Evolutionary conservation across 257 asterid species (phyloP).

Genomic region (Primulina eburnea): DNA sequence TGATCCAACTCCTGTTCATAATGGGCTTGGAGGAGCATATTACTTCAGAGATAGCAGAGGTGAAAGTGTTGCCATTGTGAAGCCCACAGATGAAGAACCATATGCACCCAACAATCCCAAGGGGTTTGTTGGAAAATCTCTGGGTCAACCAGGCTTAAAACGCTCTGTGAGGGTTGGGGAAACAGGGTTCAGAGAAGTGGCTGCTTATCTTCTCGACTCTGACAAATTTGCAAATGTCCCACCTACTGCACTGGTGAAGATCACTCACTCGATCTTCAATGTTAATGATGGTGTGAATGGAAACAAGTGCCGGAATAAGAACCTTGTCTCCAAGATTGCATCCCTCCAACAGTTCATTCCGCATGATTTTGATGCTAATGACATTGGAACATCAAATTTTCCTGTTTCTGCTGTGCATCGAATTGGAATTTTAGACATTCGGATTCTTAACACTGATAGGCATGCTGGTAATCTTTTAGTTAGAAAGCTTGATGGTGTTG

Average conservation of each 20-base stretch:
- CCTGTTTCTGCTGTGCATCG: constrained; percentile 92
- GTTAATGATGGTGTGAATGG: constrained; percentile 79
- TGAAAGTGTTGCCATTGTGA: constrained; percentile 87
- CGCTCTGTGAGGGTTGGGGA: constrained; percentile 91
- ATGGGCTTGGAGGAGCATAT: constrained; percentile 98
- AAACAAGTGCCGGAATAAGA: constrained; percentile 53
- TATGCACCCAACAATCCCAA: constrained; percentile 96
- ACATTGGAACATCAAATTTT: constrained; percentile 90
- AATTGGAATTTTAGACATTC: constrained; percentile 87
- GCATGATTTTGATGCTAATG: constrained; percentile 94
- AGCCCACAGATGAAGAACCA: constrained; percentile 98
- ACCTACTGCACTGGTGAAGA: constrained; percentile 86
- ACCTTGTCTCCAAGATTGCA: constrained; percentile 83
- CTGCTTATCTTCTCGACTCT: constrained; percentile 88
- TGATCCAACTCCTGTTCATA: constrained; percentile 71
- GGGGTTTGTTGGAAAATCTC: constrained; percentile 94
- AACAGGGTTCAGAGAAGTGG: constrained; percentile 92
- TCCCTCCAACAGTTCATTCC: constrained; percentile 77
- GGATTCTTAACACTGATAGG: constrained; percentile 94
- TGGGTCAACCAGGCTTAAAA: constrained; percentile 91
- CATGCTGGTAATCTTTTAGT: constrained; percentile 95
- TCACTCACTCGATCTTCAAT: constrained; percentile 83
- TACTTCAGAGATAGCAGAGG: constrained; percentile 76
- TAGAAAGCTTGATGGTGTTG: constrained; percentile 76
- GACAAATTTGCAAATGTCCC: constrained; percentile 92